Evolutionary conservation across 495 filamentous ascomycete genomes (phyloP).

Genomic region (Achaetomiella virescens): DNA sequence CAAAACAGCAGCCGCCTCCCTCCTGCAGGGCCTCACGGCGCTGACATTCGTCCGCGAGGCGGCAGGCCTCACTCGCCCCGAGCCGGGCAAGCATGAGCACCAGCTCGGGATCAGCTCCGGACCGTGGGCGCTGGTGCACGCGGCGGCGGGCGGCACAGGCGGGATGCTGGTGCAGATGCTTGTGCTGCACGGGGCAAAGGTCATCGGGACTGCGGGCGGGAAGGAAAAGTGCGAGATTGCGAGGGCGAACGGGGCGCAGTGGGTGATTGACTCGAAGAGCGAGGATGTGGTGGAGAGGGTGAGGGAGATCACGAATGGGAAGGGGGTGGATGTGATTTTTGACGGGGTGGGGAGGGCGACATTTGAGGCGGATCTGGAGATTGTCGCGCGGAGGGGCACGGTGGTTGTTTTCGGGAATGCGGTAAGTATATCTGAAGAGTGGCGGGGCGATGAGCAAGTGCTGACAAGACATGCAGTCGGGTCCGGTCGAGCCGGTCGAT

Average conservation of each 20-base stretch:
- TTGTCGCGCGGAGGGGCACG: constrained; percentile 74
- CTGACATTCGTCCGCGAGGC: constrained; percentile 75
- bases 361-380: constrained; percentile 76
- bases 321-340: constrained; percentile 75
- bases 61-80: constrained; percentile 45
- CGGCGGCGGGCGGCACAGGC: constrained; percentile 86
- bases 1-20: constrained; percentile 57
- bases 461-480: constrained; percentile 35
- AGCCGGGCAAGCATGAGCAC: constrained; percentile 30
- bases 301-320: constrained; percentile 60
- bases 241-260: constrained; percentile 60
- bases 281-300: constrained; percentile 62
- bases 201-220: constrained; percentile 78
- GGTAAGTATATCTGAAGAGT: constrained; percentile 30
- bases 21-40: constrained; percentile 84
- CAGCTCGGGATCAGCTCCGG: constrained; percentile 33
- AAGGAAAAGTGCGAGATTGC: constrained; percentile 67
- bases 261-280: constrained; percentile 63
- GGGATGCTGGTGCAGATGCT: constrained; percentile 72
- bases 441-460: neutral
- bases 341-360: constrained; percentile 86
- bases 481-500: constrained; percentile 68
- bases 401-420: constrained; percentile 86
- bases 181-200: constrained; percentile 62
- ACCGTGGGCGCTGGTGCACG: constrained; percentile 83